phyloP scores from a whole-genome alignment of 768 basidiomycete genomes.

The Auriculariales sp. region DNA sequence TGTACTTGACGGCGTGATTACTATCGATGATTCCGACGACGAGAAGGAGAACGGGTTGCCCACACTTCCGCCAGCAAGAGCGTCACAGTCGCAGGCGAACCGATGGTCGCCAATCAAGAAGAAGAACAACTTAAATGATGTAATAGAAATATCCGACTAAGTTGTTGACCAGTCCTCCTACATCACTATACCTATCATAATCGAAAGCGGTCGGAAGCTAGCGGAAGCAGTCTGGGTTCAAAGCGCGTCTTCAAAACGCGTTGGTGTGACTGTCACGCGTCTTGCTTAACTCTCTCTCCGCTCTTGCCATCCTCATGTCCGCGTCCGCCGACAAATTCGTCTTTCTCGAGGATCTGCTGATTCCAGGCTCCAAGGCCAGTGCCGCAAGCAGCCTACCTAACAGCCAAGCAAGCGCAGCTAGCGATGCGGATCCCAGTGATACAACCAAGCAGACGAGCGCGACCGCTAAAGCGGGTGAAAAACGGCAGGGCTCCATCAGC shows the following conservation, averaged over 20 bases:
- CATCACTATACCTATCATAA: too few species aligned
- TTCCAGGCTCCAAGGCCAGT: neutral
- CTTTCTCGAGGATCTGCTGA: neutral
- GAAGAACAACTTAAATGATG: neutral
- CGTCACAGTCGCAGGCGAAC: neutral
- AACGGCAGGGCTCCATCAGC: neutral
- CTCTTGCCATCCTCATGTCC: too few species aligned
- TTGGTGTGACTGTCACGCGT: too few species aligned
- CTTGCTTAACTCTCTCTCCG: too few species aligned
- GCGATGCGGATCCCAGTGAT: too few species aligned
- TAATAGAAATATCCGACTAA: constrained; percentile 7
- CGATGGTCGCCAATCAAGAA: neutral
- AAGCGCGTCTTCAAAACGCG: too few species aligned
- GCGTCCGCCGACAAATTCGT: neutral
- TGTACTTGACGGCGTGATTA: neutral
- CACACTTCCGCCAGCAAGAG: neutral
- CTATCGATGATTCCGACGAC: neutral
- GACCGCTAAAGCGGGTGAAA: neutral
- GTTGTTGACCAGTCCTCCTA: too few species aligned
- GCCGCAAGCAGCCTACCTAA: neutral
- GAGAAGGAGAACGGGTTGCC: neutral
- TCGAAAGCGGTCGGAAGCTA: too few species aligned
- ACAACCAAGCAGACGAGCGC: too few species aligned
- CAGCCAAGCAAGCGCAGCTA: neutral
- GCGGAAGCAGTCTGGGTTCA: too few species aligned